Evolutionary conservation across 192 early-diverging fungal species (phyloP), one percentile per base, ranked within the genome.

Genomic region (Chytriomyces confervae): DNA sequence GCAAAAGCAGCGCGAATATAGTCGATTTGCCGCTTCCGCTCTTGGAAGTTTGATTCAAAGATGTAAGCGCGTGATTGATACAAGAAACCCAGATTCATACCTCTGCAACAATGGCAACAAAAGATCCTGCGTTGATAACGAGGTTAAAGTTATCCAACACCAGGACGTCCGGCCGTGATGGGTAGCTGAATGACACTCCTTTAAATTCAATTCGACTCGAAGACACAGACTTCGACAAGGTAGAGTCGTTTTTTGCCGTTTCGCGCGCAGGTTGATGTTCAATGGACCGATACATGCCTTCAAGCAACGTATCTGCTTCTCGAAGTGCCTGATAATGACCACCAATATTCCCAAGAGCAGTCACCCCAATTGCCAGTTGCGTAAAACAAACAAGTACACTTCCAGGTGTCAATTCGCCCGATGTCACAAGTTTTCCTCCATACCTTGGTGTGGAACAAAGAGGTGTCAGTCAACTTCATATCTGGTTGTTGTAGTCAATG

Each of bases 1-100:
- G 92, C 77, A 94, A 76, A 7, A 86, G 60, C 43, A 86, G 72
- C 36, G 78, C 82, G 62, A 87, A 76, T 23, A 84, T 80, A 50
- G 86, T 86, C 47, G 81, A 83, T 72, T 97, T 97, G 62, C 95
- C 95, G 48, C 91, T 93, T 10, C 95, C 95, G 6, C 92, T 93
- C 43, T 72, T 2, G 20, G 20, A 60, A 60, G 20, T 36, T 36
- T 2, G 36, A 36, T n/a, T 16, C 57, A 60, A 20, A 20, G 13
- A n/a, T 60, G 57, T 60, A n/a, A 20, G 57, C 20, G 13, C 57
- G 13, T 60, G 57, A 60, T 16, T 60, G 1, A 60, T 60, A 5
- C 16, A n/a, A 0, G 20, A 60, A n/a, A 60, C 20, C 20, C 16
- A 64, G 36, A 36, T 36, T 36, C 20, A 20, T 27, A 24, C 11